Base-by-base conservation (phyloP, 306 rosid genomes). In the Vigna trinervia region DNA sequence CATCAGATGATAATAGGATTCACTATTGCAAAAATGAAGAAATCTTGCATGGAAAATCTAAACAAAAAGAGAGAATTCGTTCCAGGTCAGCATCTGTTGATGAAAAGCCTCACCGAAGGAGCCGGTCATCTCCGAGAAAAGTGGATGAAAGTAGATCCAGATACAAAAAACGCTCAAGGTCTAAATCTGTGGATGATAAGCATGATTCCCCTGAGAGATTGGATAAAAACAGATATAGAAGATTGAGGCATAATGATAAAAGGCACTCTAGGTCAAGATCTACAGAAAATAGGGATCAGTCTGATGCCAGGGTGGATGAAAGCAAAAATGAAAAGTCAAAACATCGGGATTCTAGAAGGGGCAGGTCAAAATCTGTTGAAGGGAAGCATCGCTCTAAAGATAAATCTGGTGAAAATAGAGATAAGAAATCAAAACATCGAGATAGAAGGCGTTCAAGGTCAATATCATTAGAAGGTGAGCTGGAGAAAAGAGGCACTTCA, bases 201-300 rank as follows among this genome's bases (percentile, higher is more conserved):
- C 87, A 78, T 62, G 81, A 14, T 38, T 79, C 87, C 15, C 74
- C 67, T 50, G 93, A 82, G 74, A 85, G 80, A 51, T 70, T 71
- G 5, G 90, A 84, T 51, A 86, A 80, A 62, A 81, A 65, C 50
- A 85, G 87, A 81, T 82, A 74, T 54, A 80, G 86, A 67, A 87
- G 83, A 78, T 80, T 63, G 58, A 90, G 83, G 84, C 89, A 80
- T 79, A 78, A 66, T 78, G 81, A 74, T 60, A 88, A 88, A 88
- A 95, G 92, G 83, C 88, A 39, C 69, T 89, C 94, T n/a, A 88
- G 96, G 76, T 95, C 99, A 60, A 91, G 80, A 76, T 95, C 98
- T 73, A 59, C 65, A 62, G 99, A 90, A 77, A 75, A 80, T 53
- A 86, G 81, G 83, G 88, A 51, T 56, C 87, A 48, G 74, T 52